Evolutionary conservation across 306 rosid genomes (phyloP), one percentile per base, ranked within the genome.

Genomic region (Corylus americana): DNA sequence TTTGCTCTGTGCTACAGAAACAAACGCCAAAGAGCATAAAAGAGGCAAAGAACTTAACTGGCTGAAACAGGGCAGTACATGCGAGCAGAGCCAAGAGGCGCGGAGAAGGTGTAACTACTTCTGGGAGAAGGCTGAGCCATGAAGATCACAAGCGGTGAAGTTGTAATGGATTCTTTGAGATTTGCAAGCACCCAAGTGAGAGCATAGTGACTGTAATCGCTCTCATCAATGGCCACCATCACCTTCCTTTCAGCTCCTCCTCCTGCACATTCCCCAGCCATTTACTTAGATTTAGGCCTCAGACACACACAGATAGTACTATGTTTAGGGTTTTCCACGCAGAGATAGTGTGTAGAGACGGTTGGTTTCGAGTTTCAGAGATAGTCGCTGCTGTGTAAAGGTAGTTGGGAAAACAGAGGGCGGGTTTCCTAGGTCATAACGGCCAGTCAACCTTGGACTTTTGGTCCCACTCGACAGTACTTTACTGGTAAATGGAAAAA

Each of bases 201-300:
- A 0, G 89, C 86, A 13, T 83, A 76, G 78, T 85, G 74, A 71
- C 92, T 87, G 71, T 70, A 3, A 0, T 89, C 87, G 11, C 87
- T 89, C 62, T 89, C 89, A 55, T 89, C 92, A 66, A 89, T 79
- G 54, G 87, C 92, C 74, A 86, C 69, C 92, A 89, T 86, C 53
- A 86, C 86, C 74, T 70, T 85, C 86, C 55, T 88, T 77, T 68
- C 83, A 7, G 3, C 61, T 57, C 47, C 83, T 37, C 48, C 76
- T 35, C 35, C 53, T 29, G 44, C 27, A 0, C 10, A 18, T 20
- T 4, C 74, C 27, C 63, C 81, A 7, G 37, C 83, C 80, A 59
- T 84, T 71, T 7, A 47, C 42, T 35, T 10, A 9, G 48, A 45
- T 20, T 59, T 2, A 50, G 53, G 47, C 69, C 42, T 20, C 63